Conservation (phyloP, 768 basidiomycete genomes). For the Mycena maculata region DNA sequence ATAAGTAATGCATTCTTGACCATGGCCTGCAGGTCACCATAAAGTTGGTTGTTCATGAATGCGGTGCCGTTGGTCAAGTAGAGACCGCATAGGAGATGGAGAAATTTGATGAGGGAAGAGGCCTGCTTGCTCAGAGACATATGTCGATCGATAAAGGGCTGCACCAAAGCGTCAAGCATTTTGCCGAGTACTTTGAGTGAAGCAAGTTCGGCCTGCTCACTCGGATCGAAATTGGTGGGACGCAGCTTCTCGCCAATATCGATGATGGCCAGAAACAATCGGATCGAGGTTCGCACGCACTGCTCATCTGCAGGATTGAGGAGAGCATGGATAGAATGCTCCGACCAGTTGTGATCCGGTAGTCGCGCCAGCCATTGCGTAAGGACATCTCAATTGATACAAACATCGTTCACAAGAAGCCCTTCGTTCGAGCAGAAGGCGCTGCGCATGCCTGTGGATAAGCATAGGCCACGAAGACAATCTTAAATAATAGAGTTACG, state of each 20-base stretch:
- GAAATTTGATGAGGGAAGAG: slow-evolving; percentile 3
- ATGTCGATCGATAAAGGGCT: slow-evolving; percentile 24
- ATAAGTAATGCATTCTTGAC: slow-evolving; percentile 37
- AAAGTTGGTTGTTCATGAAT: slow-evolving; percentile 45
- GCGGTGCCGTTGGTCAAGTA: slow-evolving; percentile 22
- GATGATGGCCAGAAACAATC: slow-evolving; percentile 20
- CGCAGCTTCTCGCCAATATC: slow-evolving; percentile 12
- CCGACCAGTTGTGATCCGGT: slow-evolving; percentile 2
- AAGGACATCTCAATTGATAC: slow-evolving; percentile 8
- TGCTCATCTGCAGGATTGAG: slow-evolving; percentile 32
- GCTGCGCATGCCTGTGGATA: background rate
- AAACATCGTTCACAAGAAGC: background rate
- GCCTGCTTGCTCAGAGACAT: slow-evolving; percentile 31
- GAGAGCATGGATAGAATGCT: slow-evolving; percentile 20
- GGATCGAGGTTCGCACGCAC: slow-evolving; percentile 32
- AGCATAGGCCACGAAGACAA: background rate
- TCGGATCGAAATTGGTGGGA: slow-evolving; percentile 3
- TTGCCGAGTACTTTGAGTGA: slow-evolving; percentile 23
- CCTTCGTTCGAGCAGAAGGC: too few species aligned
- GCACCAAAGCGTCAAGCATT: slow-evolving; percentile 20
- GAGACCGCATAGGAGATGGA: slow-evolving; percentile 23
- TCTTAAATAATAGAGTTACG: background rate
- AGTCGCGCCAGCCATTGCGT: background rate
- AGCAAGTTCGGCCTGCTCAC: background rate
- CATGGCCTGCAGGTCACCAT: slow-evolving; percentile 44